phyloP scores from a whole-genome alignment of 2,329 filamentous ascomycete genomes.

The Aspergillus latus region DNA sequence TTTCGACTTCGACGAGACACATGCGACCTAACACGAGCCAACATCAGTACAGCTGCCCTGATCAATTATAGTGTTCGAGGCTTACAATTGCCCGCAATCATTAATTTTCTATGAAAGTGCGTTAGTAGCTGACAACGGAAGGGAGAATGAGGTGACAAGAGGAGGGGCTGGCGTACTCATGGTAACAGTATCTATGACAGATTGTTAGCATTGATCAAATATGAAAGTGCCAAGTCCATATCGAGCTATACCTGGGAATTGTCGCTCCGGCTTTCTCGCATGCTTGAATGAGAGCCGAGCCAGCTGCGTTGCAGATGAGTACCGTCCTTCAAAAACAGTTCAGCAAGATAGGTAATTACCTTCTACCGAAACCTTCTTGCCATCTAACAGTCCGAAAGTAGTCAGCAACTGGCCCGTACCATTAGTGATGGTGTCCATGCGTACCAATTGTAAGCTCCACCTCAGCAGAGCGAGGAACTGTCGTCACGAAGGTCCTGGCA shows the following conservation, averaged over 20 bases:
- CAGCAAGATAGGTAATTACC: constrained; percentile 54
- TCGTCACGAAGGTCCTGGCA: constrained; percentile 79
- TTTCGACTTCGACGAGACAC: constrained; percentile 98
- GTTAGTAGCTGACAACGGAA: constrained; percentile 26
- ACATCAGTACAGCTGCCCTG: constrained; percentile 1
- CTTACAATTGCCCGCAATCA: constrained; percentile 95
- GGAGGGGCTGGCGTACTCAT: constrained; percentile 67
- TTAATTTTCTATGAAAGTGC: constrained; percentile 69
- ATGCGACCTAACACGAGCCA: constrained; percentile 63
- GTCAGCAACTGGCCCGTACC: constrained; percentile 55
- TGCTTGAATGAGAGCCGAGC: constrained; percentile 95
- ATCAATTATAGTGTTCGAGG: background rate
- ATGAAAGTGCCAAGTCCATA: background rate
- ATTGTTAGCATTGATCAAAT: constrained; percentile 31
- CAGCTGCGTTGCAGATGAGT: constrained; percentile 60
- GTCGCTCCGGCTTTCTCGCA: constrained; percentile 96
- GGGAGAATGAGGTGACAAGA: constrained; percentile 20
- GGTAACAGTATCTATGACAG: constrained; percentile 83
- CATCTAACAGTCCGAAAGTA: constrained; percentile 61
- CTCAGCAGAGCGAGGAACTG: constrained; percentile 76
- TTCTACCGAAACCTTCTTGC: constrained; percentile 97
- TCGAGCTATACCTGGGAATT: constrained; percentile 68
- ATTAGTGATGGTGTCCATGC: constrained; percentile 30
- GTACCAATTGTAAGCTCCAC: constrained; percentile 94
- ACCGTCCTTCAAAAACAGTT: constrained; percentile 13